Percentiles rank a stretch among this genome's conserved stretches.
Conservation (phyloP, 2,329 filamentous ascomycete genomes). For the Helotiales sp. region DNA sequence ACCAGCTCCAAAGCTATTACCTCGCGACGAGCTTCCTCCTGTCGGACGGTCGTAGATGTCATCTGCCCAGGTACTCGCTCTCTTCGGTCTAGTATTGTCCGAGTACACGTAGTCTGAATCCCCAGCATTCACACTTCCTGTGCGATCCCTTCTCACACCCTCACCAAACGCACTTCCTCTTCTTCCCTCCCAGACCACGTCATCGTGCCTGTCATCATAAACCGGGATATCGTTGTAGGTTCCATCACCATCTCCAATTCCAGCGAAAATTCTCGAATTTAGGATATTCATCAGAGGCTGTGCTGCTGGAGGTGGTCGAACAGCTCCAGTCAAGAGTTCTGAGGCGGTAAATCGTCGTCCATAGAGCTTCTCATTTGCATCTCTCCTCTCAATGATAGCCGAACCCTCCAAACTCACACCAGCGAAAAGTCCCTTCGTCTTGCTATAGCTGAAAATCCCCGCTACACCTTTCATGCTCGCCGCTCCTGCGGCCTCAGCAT, state of each 20-base stretch:
- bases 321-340: constrained; percentile 76
- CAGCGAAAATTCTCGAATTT: constrained; percentile 81
- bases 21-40: constrained; percentile 32
- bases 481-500: constrained; percentile 92
- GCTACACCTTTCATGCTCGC: constrained; percentile 87
- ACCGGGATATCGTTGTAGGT: constrained; percentile 96
- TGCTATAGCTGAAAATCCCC: constrained; percentile 94
- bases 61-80: constrained; percentile 73
- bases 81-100: constrained; percentile 54
- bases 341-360: constrained; percentile 76
- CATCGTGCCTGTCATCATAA: constrained; percentile 81
- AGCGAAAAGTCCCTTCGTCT: constrained; percentile 95
- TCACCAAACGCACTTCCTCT: constrained; percentile 71
- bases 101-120: constrained; percentile 46
- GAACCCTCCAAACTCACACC: constrained; percentile 93
- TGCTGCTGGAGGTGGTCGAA: constrained; percentile 78
- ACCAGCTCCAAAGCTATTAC: constrained; percentile 28
- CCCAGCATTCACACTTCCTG: constrained; percentile 42
- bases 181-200: constrained; percentile 80
- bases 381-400: constrained; percentile 88
- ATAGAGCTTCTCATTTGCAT: constrained; percentile 97
- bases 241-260: constrained; percentile 54
- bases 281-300: constrained; percentile 82
- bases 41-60: constrained; percentile 67
- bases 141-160: constrained; percentile 54